Base-by-base conservation (phyloP, 1,139 yeast species). In the Meyerozyma guilliermondii region DNA sequence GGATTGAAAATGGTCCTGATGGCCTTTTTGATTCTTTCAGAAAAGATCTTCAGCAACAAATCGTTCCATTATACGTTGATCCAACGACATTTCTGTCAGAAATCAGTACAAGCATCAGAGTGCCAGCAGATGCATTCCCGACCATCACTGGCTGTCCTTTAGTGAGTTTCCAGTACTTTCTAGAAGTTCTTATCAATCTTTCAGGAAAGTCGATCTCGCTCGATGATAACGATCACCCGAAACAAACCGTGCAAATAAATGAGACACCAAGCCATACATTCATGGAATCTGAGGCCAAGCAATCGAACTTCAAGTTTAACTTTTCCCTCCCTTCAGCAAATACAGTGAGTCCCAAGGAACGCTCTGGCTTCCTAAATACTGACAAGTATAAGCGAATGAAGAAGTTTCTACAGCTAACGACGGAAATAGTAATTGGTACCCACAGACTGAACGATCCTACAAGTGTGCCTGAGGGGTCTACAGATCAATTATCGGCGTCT, bases 101-200 rank as follows among this genome's bases (percentile, higher is more conserved):
- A 35, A 73, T 84, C 5, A 77, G 78, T 33, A 78, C 91, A 1
- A 77, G 79, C 39, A 63, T 89, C 20, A 69, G 83, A 47, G 81
- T 89, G 0, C 96, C 97, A 0, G 79, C 87, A 0, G 96, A 89
- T 53, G 81, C 87, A 1, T 87, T 89, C 58, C 95, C 96, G 0
- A 86, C 96, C 0, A 84, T 88, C 11, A 74, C 78, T 34, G 87
- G 87, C 2, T 80, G 87, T 46, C 82, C 82, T 1, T 66, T 83
- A 40, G 88, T 88, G 5, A 77, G 89, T 2, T 89, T 89, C 60
- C 94, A 87, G 54, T 89, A 89, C 58, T 87, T 85, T 56, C 69
- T 89, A 14, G 97, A 89, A 58, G 92, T 85, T 1, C 73, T 88
- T 44, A 79, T 86, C 20, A 89, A 88, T 55, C 64, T 89, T 36